A percentile compares a stretch with the other conserved stretches of the same genome.
These are phyloP conservation scores for Phytophthora sansomeana DNA, from an alignment of 352 stramenopile species.

Conservation along the genomic window DNA sequence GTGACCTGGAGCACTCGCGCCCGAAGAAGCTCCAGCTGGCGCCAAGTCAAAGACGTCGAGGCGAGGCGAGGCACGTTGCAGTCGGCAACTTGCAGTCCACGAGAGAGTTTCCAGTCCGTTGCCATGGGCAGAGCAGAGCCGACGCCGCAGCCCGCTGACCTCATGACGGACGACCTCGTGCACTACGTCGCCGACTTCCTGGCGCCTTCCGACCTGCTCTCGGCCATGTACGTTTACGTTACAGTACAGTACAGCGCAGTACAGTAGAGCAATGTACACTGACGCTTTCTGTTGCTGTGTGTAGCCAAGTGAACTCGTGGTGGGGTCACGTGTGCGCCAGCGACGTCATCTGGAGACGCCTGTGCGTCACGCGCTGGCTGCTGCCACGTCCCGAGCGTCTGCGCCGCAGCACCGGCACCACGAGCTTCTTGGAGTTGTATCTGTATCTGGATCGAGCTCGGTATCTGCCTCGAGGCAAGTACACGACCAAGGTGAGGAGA, in stretches of 20 bases:
- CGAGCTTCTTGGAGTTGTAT: conserved; percentile 69
- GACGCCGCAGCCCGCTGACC: conserved; percentile 9
- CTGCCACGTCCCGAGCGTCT: conserved; percentile 55
- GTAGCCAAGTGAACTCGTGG: conserved; percentile 64
- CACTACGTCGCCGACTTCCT: conserved; percentile 65
- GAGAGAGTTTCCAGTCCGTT: background rate
- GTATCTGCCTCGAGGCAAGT: conserved; percentile 69
- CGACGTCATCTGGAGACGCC: conserved; percentile 60
- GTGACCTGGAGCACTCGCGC: conserved; percentile 17
- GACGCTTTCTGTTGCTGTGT: background rate
- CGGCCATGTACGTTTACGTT: conserved; percentile 48
- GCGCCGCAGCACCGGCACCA: conserved; percentile 51
- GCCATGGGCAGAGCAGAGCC: conserved; percentile 1
- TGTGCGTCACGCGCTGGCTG: conserved; percentile 59
- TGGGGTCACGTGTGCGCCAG: conserved; percentile 56
- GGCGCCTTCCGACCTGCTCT: conserved; percentile 54
- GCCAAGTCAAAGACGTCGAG: too few relatives aligned
- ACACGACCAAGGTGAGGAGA: conserved; percentile 59
- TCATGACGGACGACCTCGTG: conserved; percentile 61
- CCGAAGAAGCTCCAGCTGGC: background rate
- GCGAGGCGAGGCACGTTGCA: conserved; percentile 25
- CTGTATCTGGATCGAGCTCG: conserved; percentile 62
- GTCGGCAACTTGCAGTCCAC: background rate
- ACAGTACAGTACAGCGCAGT: too few relatives aligned
- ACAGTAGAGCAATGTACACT: too few relatives aligned